Conservation (phyloP, 164 flowering plant species). For the Akebia trifoliata region DNA sequence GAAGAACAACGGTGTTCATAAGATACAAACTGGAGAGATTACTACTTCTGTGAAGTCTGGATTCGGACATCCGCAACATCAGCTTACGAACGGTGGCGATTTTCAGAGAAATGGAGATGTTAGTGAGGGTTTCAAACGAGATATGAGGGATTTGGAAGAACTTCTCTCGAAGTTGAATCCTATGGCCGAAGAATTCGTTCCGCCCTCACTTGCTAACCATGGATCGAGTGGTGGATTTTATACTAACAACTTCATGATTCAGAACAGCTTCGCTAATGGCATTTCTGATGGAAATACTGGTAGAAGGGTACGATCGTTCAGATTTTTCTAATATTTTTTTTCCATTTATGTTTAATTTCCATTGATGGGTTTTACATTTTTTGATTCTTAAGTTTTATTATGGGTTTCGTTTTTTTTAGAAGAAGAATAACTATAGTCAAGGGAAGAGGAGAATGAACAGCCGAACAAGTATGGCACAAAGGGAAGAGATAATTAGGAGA, state of each 20-base stretch:
- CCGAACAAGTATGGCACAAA: slow-evolving; percentile 77
- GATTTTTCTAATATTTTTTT: background rate
- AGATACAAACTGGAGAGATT: slow-evolving; percentile 3
- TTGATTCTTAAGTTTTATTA: background rate
- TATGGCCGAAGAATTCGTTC: slow-evolving; percentile 87
- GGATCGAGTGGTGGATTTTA: slow-evolving; percentile 26
- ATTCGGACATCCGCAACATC: slow-evolving; percentile 8
- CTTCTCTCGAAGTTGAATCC: slow-evolving; percentile 85
- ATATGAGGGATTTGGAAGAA: slow-evolving; percentile 79
- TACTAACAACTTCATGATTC: slow-evolving; percentile 24
- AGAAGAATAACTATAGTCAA: slow-evolving; percentile 48
- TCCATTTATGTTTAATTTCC: background rate
- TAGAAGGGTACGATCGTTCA: slow-evolving; percentile 39
- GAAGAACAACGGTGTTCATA: slow-evolving; percentile 4
- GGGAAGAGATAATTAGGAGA: slow-evolving; percentile 79
- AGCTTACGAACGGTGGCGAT: slow-evolving; percentile 21
- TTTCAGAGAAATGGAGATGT: slow-evolving; percentile 23
- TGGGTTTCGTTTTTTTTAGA: slow-evolving; percentile 26
- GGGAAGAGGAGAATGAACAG: slow-evolving; percentile 68
- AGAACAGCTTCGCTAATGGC: slow-evolving; percentile 24
- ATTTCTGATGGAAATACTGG: slow-evolving; percentile 24
- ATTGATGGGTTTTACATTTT: slow-evolving; percentile 1
- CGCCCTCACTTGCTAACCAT: slow-evolving; percentile 46
- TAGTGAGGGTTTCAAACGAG: slow-evolving; percentile 46
- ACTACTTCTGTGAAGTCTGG: background rate